phyloP scores from a whole-genome alignment of 2,329 filamentous ascomycete genomes.

The Tolypocladium pustulatum region DNA sequence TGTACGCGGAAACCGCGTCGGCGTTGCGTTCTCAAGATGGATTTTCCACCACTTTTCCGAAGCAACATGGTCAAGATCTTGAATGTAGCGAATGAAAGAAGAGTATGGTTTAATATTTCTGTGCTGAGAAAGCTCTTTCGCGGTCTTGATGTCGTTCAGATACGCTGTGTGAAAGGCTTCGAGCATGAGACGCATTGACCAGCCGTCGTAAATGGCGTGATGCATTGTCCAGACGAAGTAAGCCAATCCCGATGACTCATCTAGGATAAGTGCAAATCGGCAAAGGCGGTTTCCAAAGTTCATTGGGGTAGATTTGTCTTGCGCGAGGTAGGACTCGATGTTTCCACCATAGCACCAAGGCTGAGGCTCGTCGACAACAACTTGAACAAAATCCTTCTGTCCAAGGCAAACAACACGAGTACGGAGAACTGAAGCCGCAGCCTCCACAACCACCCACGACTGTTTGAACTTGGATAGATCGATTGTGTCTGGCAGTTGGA shows the following conservation, averaged over 20 bases:
- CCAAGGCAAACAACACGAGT: not conserved
- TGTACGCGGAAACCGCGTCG: not conserved
- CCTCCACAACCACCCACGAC: not conserved
- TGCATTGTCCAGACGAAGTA: conserved; percentile 14
- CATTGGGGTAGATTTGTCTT: not conserved
- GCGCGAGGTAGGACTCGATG: not conserved
- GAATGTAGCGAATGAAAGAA: not conserved
- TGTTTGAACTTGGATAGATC: not conserved
- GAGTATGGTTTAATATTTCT: not conserved
- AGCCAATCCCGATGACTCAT: not conserved
- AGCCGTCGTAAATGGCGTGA: conserved; percentile 18
- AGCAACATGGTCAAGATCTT: not conserved
- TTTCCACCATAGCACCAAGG: not conserved
- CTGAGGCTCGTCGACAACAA: not conserved
- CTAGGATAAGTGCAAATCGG: not conserved
- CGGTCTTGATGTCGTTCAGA: not conserved
- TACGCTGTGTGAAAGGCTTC: conserved; percentile 4
- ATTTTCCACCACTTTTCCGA: not conserved
- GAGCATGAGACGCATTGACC: conserved; percentile 9
- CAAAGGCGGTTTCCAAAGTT: not conserved
- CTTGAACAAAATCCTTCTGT: not conserved
- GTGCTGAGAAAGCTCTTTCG: not conserved
- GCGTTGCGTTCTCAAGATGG: not conserved
- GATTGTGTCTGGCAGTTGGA: not conserved
- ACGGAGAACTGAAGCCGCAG: not conserved